Evolutionary conservation across 495 filamentous ascomycete genomes (phyloP), one percentile per base, ranked within the genome.

Genomic region (Penicilliopsis zonata): DNA sequence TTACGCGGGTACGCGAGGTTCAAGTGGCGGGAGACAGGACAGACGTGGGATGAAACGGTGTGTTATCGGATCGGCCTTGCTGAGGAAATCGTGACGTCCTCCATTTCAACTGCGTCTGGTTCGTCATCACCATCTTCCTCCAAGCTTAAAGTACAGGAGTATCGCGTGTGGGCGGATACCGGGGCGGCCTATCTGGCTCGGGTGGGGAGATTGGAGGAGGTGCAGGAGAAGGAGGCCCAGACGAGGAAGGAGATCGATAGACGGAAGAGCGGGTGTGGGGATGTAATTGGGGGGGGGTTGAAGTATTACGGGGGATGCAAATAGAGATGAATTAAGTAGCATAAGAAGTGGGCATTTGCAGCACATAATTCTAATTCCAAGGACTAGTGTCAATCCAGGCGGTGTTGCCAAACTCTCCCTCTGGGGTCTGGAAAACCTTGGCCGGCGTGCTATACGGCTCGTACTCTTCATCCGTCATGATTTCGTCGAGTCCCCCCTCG

Each of bases 121-220:
- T n/a, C n/a, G n/a, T n/a, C n/a, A n/a, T n/a, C n/a, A n/a, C n/a
- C n/a, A n/a, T n/a, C n/a, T n/a, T 30, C 23, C 12, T 41, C 44
- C 14, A 31, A 35, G 31, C 29, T 53, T 10, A 69, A 61, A 43
- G 54, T 78, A 8, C 38, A 37, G 14, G 59, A 54, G 35, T 80
- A 74, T 52, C 56, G 66, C 37, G 56, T 78, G 21, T 80, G 75
- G 75, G 75, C 70, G 17, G 75, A 80, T 60, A 69, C 70, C 2
- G 75, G 74, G 8, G 74, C 74, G 17, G 71, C 69, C 13, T 76
- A 72, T 59, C 51, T 78, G 35, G 74, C 74, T 13, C 52, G 59
- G 23, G 35, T 43, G 20, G 74, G 72, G 31, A 34, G 47, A 38
- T 52, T 74, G 41, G 36, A 37, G 17, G 38, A 41, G 27, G 19